These are phyloP conservation scores for Chenopodium berlandieri DNA, from an alignment of 148 eudicot genomes.

Conservation along the genomic window DNA sequence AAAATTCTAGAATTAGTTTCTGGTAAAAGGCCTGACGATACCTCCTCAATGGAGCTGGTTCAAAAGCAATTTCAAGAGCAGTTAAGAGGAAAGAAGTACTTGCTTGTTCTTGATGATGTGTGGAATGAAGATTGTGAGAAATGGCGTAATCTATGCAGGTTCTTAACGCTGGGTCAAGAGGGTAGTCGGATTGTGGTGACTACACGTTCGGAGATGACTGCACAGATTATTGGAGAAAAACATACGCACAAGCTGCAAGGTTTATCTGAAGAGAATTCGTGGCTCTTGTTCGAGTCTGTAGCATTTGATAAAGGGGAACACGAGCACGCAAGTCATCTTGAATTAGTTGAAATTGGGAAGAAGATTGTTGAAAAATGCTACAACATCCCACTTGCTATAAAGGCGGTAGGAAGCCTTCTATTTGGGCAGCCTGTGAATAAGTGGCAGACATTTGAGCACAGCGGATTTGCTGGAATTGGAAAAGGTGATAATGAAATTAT, in stretches of 20 bases:
- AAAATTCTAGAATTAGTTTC: background rate
- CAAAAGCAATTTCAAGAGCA: background rate
- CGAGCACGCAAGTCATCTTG: background rate
- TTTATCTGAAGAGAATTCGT: slow-evolving; percentile 14
- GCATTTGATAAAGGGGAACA: slow-evolving; percentile 12
- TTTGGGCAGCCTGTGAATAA: background rate
- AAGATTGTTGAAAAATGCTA: slow-evolving; percentile 28
- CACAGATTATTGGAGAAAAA: background rate
- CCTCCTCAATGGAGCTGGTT: background rate
- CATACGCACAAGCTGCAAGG: background rate
- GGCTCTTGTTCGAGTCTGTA: slow-evolving; percentile 22
- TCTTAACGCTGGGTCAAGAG: slow-evolving; percentile 1
- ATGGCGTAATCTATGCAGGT: slow-evolving; percentile 6
- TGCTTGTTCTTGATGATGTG: slow-evolving; percentile 23
- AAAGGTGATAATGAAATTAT: background rate
- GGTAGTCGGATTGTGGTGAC: slow-evolving; percentile 27
- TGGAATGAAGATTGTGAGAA: slow-evolving; percentile 24
- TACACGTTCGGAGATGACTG: slow-evolving; percentile 11
- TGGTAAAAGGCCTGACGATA: background rate
- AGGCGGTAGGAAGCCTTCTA: slow-evolving; percentile 24
- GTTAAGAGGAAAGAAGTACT: background rate
- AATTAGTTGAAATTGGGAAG: slow-evolving; percentile 20
- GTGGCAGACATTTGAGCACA: slow-evolving; percentile 18
- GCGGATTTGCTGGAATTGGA: background rate
- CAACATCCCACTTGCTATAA: slow-evolving; percentile 31